Conservation (phyloP, 768 basidiomycete species). For the Pulveroboletus ravenelii region DNA sequence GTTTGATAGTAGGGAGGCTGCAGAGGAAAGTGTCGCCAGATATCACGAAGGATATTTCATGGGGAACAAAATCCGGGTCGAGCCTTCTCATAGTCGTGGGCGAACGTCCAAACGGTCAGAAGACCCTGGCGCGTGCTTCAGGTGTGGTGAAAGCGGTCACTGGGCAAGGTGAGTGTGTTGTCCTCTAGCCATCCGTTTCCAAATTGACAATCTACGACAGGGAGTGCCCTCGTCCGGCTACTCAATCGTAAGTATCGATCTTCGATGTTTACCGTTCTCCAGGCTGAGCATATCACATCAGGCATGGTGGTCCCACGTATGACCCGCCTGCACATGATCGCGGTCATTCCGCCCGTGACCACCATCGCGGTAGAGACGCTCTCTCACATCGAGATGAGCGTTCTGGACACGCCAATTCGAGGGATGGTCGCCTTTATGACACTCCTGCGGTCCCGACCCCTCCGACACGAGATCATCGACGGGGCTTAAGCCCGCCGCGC, state of each 20-base stretch:
- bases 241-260: constrained; percentile 42
- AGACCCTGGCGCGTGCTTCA: constrained; percentile 88
- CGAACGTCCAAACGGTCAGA: constrained; percentile 74
- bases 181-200: neutral
- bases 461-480: constrained; percentile 46
- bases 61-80: constrained; percentile 90
- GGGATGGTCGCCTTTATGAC: constrained; percentile 59
- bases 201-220: constrained; percentile 33
- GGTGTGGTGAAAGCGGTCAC: constrained; percentile 79
- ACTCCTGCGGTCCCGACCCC: constrained; percentile 36
- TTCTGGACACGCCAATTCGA: constrained; percentile 37
- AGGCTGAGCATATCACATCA: constrained; percentile 18
- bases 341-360: constrained; percentile 49
- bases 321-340: constrained; percentile 57
- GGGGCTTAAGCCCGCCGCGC: constrained; percentile 18
- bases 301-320: constrained; percentile 38
- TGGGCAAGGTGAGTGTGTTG: constrained; percentile 69
- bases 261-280: neutral
- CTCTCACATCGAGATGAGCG: constrained; percentile 54
- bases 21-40: constrained; percentile 82
- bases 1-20: constrained; percentile 76
- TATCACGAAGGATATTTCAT: constrained; percentile 89
- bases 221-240: constrained; percentile 62
- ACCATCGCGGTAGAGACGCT: constrained; percentile 39
- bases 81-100: constrained; percentile 79